phyloP scores from a whole-genome alignment of 2,329 filamentous ascomycete species.

The Cadophora malorum region DNA sequence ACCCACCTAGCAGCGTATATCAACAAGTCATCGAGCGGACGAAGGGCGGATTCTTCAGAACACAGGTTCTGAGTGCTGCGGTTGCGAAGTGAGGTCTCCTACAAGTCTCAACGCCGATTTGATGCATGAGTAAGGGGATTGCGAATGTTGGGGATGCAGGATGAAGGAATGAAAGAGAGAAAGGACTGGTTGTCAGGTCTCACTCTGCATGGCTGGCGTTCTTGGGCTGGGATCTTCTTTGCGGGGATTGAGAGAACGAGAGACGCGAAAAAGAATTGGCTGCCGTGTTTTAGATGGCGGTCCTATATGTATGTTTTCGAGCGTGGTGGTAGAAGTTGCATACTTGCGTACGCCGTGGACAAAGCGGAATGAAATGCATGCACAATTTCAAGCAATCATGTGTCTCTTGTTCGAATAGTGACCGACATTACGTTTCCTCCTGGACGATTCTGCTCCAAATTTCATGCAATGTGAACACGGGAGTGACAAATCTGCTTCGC shows the following conservation, averaged over 20 bases:
- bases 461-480: too few relatives aligned
- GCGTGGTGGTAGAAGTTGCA: background rate
- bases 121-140: slow-evolving; percentile 10
- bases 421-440: background rate
- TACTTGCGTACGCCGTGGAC: slow-evolving; percentile 6
- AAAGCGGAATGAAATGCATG: background rate
- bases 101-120: background rate
- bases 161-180: background rate
- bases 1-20: slow-evolving; percentile 97
- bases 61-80: slow-evolving; percentile 78
- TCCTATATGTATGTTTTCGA: slow-evolving; percentile 15
- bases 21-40: slow-evolving; percentile 99
- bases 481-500: too few relatives aligned
- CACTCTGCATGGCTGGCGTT: slow-evolving; percentile 16
- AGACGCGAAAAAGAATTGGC: background rate
- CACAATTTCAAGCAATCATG: background rate
- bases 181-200: background rate
- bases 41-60: slow-evolving; percentile 98
- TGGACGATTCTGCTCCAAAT: too few relatives aligned
- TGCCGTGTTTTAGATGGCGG: background rate
- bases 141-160: slow-evolving; percentile 20
- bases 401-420: background rate
- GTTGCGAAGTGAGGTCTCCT: slow-evolving; percentile 45
- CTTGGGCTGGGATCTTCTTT: slow-evolving; percentile 15
- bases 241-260: slow-evolving; percentile 13